Conservation (phyloP, 805 yeast species). For the Monosporozyma siamensis region DNA sequence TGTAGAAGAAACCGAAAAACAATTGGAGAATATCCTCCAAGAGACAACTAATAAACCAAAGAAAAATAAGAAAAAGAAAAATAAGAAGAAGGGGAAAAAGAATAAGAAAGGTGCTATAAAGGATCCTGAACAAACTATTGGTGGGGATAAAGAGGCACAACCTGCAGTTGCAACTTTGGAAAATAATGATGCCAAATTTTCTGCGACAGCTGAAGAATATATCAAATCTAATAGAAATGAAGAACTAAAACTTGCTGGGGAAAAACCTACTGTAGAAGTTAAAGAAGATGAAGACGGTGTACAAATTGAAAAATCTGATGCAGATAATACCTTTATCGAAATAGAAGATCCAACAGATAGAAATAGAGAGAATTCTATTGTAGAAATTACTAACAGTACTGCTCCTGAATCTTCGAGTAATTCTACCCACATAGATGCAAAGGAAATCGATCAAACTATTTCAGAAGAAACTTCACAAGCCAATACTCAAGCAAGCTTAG, state of each 20-base stretch:
- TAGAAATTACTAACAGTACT: too few species aligned
- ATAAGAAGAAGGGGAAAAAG: not conserved
- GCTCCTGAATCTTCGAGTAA: too few species aligned
- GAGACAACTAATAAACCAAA: constrained; percentile 5
- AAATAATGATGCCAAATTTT: not conserved
- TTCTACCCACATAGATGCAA: too few species aligned
- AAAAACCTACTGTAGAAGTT: not conserved
- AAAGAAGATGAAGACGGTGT: not conserved
- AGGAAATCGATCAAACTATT: too few species aligned
- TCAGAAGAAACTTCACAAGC: too few species aligned
- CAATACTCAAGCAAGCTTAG: too few species aligned
- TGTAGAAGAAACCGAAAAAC: not conserved
- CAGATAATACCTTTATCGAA: not conserved
- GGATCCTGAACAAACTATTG: not conserved
- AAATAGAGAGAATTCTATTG: too few species aligned
- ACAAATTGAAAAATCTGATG: not conserved
- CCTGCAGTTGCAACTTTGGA: not conserved
- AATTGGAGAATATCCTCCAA: constrained; percentile 1
- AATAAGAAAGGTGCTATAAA: too few species aligned
- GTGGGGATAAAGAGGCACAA: too few species aligned
- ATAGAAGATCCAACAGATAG: not conserved
- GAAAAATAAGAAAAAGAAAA: not conserved
- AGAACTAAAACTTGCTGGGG: not conserved
- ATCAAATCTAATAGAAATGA: not conserved
- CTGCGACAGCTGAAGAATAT: not conserved